phyloP scores from a whole-genome alignment of 148 eudicot species.

The Chenopodium suecicum region DNA sequence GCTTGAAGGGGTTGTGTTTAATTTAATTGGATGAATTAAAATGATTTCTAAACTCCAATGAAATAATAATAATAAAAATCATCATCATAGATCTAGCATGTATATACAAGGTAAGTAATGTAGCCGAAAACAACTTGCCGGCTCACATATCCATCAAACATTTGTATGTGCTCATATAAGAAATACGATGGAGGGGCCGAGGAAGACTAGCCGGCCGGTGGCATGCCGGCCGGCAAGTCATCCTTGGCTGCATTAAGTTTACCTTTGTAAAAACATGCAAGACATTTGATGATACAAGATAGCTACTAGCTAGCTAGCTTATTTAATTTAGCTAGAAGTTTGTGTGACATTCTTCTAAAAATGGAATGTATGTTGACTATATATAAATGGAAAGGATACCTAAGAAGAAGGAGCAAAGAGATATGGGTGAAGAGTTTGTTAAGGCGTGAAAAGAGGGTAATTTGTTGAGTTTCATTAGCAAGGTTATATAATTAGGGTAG shows the following conservation, averaged over 20 bases:
- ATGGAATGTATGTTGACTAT: no score
- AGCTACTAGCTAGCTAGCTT: not conserved
- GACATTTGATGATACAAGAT: not conserved
- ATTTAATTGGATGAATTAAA: no score
- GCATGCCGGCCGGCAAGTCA: slow-evolving; percentile 10
- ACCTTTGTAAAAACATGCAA: slow-evolving; percentile 18
- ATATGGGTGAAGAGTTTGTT: not conserved
- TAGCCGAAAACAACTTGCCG: slow-evolving; percentile 19
- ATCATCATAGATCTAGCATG: slow-evolving; percentile 18
- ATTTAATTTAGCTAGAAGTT: not conserved
- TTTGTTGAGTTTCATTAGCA: not conserved
- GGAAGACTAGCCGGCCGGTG: not conserved
- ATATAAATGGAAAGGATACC: not conserved
- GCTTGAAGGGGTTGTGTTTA: not conserved
- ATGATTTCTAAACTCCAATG: no score
- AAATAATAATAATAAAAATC: no score
- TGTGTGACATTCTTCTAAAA: not conserved
- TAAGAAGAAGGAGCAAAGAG: not conserved
- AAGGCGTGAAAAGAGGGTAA: not conserved
- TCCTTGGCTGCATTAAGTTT: slow-evolving; percentile 14
- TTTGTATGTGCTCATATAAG: not conserved
- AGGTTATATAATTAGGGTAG: not conserved
- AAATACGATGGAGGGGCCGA: not conserved
- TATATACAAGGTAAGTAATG: slow-evolving; percentile 11
- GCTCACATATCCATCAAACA: no score